phyloP scores from a whole-genome alignment of 352 stramenopile genomes.

The Phytophthora litchii region DNA sequence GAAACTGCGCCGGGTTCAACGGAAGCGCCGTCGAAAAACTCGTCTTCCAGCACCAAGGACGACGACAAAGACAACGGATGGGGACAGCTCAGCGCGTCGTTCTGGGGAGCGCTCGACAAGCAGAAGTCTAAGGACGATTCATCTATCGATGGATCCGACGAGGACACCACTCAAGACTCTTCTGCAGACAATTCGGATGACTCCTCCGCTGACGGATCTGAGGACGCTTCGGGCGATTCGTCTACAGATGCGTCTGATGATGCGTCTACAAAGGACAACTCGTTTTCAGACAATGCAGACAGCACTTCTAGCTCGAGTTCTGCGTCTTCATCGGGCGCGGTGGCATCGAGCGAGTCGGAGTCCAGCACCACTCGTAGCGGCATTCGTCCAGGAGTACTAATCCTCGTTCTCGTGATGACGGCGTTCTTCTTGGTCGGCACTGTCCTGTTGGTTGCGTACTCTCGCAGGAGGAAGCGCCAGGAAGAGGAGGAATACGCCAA shows the following conservation, averaged over 20 bases:
- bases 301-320: slow-evolving; percentile 11
- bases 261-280: slow-evolving; percentile 12
- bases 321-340: slow-evolving; percentile 9
- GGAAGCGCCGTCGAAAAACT: slow-evolving; percentile 4
- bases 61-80: slow-evolving; percentile 1
- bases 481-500: slow-evolving; percentile 43
- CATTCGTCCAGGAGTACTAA: slow-evolving; percentile 53
- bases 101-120: slow-evolving; percentile 2
- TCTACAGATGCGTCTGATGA: slow-evolving; percentile 6
- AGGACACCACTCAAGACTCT: neutral
- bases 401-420: slow-evolving; percentile 65
- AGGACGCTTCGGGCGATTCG: too few species aligned
- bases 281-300: slow-evolving; percentile 5
- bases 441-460: slow-evolving; percentile 63
- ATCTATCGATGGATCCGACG: slow-evolving; percentile 4
- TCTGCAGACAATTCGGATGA: slow-evolving; percentile 5
- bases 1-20: slow-evolving; percentile 18
- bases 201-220: slow-evolving; percentile 5
- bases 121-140: neutral
- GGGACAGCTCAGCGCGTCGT: neutral
- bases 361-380: slow-evolving; percentile 25
- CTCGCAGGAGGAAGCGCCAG: slow-evolving; percentile 66
- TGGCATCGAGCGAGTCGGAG: slow-evolving; percentile 13
- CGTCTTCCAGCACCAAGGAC: slow-evolving; percentile 11
- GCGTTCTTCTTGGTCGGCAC: slow-evolving; percentile 64